Base-by-base conservation (phyloP, 2,329 filamentous ascomycete species). In the Raffaelea ambrosiae region DNA sequence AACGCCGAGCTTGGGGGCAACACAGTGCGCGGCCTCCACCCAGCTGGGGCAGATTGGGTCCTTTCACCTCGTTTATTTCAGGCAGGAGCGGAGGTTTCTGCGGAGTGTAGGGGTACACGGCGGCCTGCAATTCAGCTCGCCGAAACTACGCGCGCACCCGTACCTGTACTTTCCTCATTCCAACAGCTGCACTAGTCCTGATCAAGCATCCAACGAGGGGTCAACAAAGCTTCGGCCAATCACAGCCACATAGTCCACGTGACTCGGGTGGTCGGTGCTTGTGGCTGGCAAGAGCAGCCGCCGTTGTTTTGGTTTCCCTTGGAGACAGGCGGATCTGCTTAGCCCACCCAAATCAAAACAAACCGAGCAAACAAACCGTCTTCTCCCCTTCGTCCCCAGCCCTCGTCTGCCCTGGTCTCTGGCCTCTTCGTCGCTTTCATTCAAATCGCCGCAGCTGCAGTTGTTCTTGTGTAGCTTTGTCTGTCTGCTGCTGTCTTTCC, bases 311-410 rank as follows among this genome's bases (percentile, higher is more conserved):
- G 49, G 55, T 55, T 57, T 47, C 54, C 54, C 55, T 52, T 53
- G 55, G 55, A 54, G 55, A 57, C 53, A 51, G 44, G 48, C 43
- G 50, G 40, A 21, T 51, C 47, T 51, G 50, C 43, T 54, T 52
- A 53, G 50, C 53, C 50, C 54, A 53, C 50, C 47, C 42, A 52
- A 54, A 57, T 54, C 54, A 57, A 56, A 57, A 57, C 55, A 57
- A 57, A 57, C 51, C 54, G 43, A 42, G 51, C 46, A 54, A 57
- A 55, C 51, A 52, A 49, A 43, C 40, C 51, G 38, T 46, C 46
- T 26, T 42, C 18, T n/a, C 20, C n/a, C n/a, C 48, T 22, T 20
- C 44, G 19, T 33, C 43, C 16, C 33, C 48, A 43, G 42, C 48
- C 44, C 26, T 45, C 26, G 18, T 18, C 42, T 38, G 22, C 40